Conservation (phyloP, 192 early-diverging fungal species). For the Lobulomyces angularis region DNA sequence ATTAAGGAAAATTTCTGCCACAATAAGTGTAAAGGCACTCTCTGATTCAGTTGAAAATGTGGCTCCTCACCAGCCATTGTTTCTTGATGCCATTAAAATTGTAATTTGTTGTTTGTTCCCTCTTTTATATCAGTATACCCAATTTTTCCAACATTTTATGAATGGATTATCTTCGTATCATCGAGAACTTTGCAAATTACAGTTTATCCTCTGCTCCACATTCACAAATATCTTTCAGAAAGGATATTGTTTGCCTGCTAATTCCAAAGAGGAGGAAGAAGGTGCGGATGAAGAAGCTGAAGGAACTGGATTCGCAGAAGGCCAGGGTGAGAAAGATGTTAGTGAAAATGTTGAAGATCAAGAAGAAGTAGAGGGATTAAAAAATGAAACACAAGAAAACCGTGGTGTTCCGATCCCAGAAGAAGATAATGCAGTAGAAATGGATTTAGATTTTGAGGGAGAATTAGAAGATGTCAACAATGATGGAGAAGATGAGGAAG, state of each 20-base stretch:
- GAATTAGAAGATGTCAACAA: conserved; percentile 71
- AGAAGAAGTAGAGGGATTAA: conserved; percentile 83
- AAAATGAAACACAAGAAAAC: conserved; percentile 53
- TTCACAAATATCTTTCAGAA: conserved; percentile 61
- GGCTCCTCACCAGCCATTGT: no score
- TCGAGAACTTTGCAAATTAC: conserved; percentile 61
- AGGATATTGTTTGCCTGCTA: conserved; percentile 78
- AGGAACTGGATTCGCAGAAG: conserved; percentile 84
- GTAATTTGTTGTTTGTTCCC: no score
- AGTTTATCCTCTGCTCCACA: conserved; percentile 55
- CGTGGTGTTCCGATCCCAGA: conserved; percentile 50
- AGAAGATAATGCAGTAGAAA: conserved; percentile 85
- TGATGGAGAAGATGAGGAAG: conserved; percentile 43
- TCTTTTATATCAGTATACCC: conserved; percentile 6
- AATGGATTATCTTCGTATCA: conserved; percentile 20
- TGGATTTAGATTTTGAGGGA: conserved; percentile 95
- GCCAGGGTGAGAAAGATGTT: conserved; percentile 88
- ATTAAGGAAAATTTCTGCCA: not conserved
- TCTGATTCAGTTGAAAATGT: not conserved
- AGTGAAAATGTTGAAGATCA: conserved; percentile 96
- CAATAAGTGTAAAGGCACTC: not conserved
- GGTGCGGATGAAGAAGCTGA: conserved; percentile 45
- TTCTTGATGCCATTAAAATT: no score
- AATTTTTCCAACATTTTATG: conserved; percentile 7
- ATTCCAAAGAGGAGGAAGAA: conserved; percentile 46